Evolutionary conservation across 345 rosid genomes (phyloP).

Genomic region (Viola odorata): DNA sequence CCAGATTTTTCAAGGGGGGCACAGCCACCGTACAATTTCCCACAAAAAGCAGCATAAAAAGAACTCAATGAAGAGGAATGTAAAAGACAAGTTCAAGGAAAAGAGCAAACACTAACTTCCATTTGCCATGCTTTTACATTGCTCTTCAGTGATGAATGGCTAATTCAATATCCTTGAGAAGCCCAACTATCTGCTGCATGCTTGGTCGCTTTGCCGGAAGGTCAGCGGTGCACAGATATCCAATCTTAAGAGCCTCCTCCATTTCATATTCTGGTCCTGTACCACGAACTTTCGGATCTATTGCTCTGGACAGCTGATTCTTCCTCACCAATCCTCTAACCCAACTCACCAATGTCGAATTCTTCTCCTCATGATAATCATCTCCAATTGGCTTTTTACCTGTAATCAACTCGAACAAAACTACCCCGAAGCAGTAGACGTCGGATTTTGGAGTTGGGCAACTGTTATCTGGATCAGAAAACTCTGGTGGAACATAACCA

Average conservation of each 20-base stretch:
- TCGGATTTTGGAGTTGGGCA: constrained; percentile 74
- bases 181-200: constrained; percentile 94
- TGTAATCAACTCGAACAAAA: constrained; percentile 73
- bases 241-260: constrained; percentile 87
- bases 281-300: constrained; percentile 68
- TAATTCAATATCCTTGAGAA: constrained; percentile 88
- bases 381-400: constrained; percentile 72
- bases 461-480: constrained; percentile 48
- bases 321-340: constrained; percentile 64
- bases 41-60: constrained; percentile 13
- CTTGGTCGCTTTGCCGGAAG: constrained; percentile 84
- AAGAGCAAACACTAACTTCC: constrained; percentile 6
- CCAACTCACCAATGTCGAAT: constrained; percentile 56
- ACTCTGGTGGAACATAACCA: constrained; percentile 80
- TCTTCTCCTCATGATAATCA: constrained; percentile 63
- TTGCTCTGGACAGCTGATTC: constrained; percentile 51
- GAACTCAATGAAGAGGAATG: constrained; percentile 11
- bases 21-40: constrained; percentile 26
- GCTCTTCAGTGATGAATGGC: constrained; percentile 31
- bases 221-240: constrained; percentile 86
- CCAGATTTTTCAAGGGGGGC: constrained; percentile 5
- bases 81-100: constrained; percentile 1
- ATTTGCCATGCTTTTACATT: constrained; percentile 9
- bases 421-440: constrained; percentile 85
- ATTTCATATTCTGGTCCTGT: constrained; percentile 59